These are phyloP conservation scores for Fusarium sp. DNA, from an alignment of 2,329 filamentous ascomycete species.

Conservation along the genomic window DNA sequence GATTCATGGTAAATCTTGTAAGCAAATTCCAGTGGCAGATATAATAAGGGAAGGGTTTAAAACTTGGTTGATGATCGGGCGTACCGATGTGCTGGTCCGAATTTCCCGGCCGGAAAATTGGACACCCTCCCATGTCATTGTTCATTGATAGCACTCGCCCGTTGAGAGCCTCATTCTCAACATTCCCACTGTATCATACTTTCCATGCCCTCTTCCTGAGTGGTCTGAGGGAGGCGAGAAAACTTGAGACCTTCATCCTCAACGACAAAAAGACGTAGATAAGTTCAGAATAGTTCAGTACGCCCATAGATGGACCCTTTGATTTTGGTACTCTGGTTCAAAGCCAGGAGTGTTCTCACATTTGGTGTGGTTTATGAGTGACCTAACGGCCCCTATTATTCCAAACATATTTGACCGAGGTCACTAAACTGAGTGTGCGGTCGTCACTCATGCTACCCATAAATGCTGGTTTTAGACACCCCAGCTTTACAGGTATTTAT, in stretches of 20 bases:
- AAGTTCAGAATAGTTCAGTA: background rate
- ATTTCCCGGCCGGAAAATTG: background rate
- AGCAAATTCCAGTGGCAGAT: conserved; percentile 5
- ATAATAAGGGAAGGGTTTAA: background rate
- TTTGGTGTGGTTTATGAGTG: background rate
- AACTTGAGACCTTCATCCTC: background rate
- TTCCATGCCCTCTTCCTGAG: background rate
- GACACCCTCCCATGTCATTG: background rate
- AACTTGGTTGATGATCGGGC: conserved; percentile 8
- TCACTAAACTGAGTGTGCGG: background rate
- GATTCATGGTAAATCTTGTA: conserved; percentile 1
- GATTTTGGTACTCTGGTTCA: background rate
- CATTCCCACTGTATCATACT: background rate
- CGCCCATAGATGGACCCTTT: background rate
- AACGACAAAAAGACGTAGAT: background rate
- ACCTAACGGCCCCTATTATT: background rate
- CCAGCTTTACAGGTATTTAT: background rate
- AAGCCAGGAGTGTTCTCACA: background rate
- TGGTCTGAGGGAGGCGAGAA: background rate
- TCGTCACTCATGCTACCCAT: background rate
- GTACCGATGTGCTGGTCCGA: conserved; percentile 18
- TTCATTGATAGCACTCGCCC: background rate
- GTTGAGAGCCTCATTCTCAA: background rate
- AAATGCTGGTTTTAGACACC: background rate
- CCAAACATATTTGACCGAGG: background rate